Percentiles rank a stretch among this genome's conserved stretches.
Evolutionary conservation across 495 filamentous ascomycete genomes (phyloP).

Genomic region (Penicillium roqueforti): DNA sequence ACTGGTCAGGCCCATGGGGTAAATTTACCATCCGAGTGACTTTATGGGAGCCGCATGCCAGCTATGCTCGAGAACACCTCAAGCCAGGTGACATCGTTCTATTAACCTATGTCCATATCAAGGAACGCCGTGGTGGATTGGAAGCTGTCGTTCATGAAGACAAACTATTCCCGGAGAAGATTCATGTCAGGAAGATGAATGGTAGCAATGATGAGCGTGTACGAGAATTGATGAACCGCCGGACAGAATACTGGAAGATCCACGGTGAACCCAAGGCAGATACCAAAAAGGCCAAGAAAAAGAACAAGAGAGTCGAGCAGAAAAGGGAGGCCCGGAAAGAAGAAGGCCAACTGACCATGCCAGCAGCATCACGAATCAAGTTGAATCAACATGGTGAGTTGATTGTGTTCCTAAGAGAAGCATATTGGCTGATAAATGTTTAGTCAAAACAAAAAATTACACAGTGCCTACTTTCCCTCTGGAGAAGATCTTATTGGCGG

Average conservation of each 20-base stretch:
- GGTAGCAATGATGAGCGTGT: conserved; percentile 44
- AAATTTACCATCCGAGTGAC: conserved; percentile 68
- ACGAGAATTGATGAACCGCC: conserved; percentile 59
- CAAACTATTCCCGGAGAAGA: conserved; percentile 42
- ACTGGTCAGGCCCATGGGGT: conserved; percentile 79
- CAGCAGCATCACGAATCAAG: conserved; percentile 34
- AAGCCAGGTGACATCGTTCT: conserved; percentile 55
- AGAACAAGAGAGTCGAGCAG: conserved; percentile 31
- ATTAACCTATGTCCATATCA: conserved; percentile 71
- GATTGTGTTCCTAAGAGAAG: neutral
- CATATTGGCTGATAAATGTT: conserved; percentile 4
- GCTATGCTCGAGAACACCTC: conserved; percentile 51
- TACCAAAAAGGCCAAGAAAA: conserved; percentile 34
- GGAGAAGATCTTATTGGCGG: conserved; percentile 40
- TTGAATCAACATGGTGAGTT: conserved; percentile 37
- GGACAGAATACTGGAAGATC: conserved; percentile 54
- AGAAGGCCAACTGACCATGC: conserved; percentile 30
- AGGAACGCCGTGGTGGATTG: conserved; percentile 45
- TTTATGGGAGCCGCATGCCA: conserved; percentile 65
- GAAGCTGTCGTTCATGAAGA: conserved; percentile 74
- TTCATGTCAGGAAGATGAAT: conserved; percentile 51
- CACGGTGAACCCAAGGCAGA: conserved; percentile 28
- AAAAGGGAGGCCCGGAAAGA: conserved; percentile 28
- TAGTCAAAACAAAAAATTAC: conserved; percentile 35
- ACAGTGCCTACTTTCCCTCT: conserved; percentile 28